phyloP scores from a whole-genome alignment of 2,329 filamentous ascomycete species.

The Paracoccidioides brasiliensis region DNA sequence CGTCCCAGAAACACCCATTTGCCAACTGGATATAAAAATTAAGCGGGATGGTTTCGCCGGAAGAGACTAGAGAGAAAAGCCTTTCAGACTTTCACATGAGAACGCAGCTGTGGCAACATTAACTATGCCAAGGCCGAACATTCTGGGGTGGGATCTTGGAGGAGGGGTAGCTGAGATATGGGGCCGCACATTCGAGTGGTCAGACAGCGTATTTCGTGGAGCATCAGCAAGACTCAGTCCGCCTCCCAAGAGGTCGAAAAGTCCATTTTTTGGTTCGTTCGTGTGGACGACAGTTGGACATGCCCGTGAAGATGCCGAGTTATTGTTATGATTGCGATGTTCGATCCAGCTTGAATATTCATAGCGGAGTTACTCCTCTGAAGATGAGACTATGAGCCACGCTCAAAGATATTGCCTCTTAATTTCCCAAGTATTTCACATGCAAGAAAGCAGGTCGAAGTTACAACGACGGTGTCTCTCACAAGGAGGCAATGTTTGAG shows the following conservation, averaged over 20 bases:
- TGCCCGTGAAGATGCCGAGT: not conserved
- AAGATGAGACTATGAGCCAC: not conserved
- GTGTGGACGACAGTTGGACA: not conserved
- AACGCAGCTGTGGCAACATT: too few relatives aligned
- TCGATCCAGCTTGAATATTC: too few relatives aligned
- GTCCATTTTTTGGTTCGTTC: not conserved
- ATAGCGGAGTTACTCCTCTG: too few relatives aligned
- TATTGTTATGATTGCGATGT: not conserved
- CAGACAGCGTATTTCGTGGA: too few relatives aligned
- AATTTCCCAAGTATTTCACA: not conserved
- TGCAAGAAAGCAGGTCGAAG: not conserved
- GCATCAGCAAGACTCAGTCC: not conserved
- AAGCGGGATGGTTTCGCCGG: not conserved
- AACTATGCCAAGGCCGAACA: too few relatives aligned
- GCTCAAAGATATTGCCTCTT: not conserved
- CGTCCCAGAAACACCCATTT: not conserved
- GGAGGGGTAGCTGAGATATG: too few relatives aligned
- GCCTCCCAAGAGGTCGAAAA: not conserved
- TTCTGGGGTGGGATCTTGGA: too few relatives aligned
- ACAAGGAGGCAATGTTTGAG: not conserved
- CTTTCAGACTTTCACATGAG: not conserved
- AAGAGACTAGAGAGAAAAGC: not conserved
- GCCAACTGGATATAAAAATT: not conserved
- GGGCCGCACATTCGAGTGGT: too few relatives aligned
- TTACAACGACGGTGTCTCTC: not conserved